Evolutionary conservation across 163 green algal genomes (phyloP).

Genomic region (Coccomyxa subellipsoidea): DNA sequence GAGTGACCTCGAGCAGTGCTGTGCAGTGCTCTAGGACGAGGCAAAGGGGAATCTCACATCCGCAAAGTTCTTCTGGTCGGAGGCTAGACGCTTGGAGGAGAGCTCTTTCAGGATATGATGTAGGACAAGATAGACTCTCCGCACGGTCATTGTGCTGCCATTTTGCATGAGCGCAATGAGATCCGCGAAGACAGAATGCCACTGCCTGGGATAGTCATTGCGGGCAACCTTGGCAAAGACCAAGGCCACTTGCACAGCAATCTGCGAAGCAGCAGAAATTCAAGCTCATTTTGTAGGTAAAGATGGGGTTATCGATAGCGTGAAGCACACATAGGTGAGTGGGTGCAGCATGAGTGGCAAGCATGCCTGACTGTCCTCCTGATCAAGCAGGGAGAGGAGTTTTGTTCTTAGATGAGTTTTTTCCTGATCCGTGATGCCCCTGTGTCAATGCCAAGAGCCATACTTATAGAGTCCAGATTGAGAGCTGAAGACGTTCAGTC

Average conservation of each 20-base stretch:
- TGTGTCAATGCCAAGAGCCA: conserved; percentile 24
- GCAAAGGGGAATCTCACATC: conserved; percentile 40
- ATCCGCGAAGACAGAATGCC: conserved; percentile 75
- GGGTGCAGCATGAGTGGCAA: background rate
- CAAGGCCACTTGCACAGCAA: conserved; percentile 84
- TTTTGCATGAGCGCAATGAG: conserved; percentile 42
- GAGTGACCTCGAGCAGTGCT: too few species aligned
- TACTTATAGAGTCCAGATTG: too few species aligned
- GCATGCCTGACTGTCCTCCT: conserved; percentile 75
- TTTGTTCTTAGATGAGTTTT: conserved; percentile 67
- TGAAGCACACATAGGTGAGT: background rate
- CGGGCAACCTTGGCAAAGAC: conserved; percentile 82
- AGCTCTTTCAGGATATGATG: conserved; percentile 97
- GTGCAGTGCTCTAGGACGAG: too few species aligned
- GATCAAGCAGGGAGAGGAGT: conserved; percentile 60
- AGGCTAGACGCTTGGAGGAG: conserved; percentile 79
- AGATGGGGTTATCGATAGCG: background rate
- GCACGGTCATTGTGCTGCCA: conserved; percentile 15
- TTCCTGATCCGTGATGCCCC: conserved; percentile 65
- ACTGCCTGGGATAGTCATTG: conserved; percentile 80
- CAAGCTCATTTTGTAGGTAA: background rate
- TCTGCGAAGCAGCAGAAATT: conserved; percentile 38
- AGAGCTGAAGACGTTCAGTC: too few species aligned
- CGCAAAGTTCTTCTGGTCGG: conserved; percentile 85
- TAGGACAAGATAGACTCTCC: conserved; percentile 78